phyloP scores from a whole-genome alignment of 2,329 filamentous ascomycete species.

The Trichophyton equinum region DNA sequence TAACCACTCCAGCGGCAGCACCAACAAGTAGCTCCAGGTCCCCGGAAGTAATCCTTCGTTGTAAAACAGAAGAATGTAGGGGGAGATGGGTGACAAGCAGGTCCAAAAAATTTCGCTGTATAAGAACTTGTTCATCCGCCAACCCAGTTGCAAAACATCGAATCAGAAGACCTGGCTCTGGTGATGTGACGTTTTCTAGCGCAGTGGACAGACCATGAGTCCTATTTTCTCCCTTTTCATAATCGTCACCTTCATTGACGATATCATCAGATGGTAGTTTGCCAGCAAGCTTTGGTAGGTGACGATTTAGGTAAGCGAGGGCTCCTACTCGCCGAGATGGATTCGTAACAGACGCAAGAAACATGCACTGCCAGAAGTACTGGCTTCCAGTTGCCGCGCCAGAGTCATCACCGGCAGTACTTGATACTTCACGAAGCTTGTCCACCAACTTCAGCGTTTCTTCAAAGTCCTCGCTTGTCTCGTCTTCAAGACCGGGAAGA shows the following conservation, averaged over 20 bases:
- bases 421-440: constrained; percentile 49
- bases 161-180: constrained; percentile 80
- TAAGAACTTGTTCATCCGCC: constrained; percentile 72
- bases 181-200: constrained; percentile 44
- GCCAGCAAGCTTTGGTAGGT: constrained; percentile 57
- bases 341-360: constrained; percentile 83
- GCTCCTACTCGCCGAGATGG: constrained; percentile 73
- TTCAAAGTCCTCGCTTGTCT: constrained; percentile 95
- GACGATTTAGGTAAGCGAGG: constrained; percentile 69
- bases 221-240: constrained; percentile 14
- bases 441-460: constrained; percentile 68
- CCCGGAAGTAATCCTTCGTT: constrained; percentile 55
- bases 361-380: constrained; percentile 98
- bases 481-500: constrained; percentile 83
- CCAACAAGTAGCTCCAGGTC: constrained; percentile 73
- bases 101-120: constrained; percentile 89
- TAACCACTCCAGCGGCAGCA: constrained; percentile 76
- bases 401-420: constrained; percentile 36
- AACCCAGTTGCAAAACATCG: constrained; percentile 87
- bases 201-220: constrained; percentile 23
- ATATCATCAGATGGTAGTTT: constrained; percentile 14
- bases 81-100: constrained; percentile 82
- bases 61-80: constrained; percentile 67
- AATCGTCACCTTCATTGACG: constrained; percentile 12
- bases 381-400: constrained; percentile 48